phyloP scores from a whole-genome alignment of 495 filamentous ascomycete genomes.

The Cenococcum geophilum region DNA sequence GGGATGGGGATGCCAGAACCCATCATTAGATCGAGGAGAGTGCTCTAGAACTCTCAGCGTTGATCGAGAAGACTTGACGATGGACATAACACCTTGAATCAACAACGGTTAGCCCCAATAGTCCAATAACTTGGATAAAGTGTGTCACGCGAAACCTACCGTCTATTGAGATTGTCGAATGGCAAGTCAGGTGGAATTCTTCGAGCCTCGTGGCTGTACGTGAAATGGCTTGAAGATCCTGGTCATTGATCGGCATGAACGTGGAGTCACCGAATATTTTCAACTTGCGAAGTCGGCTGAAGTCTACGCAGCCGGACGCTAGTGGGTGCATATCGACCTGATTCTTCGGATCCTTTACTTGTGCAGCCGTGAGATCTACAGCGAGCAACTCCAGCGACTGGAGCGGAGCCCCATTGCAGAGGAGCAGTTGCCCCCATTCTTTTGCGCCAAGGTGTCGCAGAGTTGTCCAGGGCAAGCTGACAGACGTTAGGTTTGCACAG shows the following conservation, averaged over 20 bases:
- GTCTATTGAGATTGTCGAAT: constrained; percentile 46
- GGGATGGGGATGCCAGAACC: constrained; percentile 45
- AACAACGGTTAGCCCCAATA: neutral
- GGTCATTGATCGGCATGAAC: constrained; percentile 47
- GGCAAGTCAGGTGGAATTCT: constrained; percentile 48
- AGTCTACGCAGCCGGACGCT: constrained; percentile 38
- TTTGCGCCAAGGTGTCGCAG: constrained; percentile 42
- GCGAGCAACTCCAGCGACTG: constrained; percentile 47
- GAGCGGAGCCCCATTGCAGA: constrained; percentile 34
- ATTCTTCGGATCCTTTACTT: constrained; percentile 32
- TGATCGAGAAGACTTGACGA: constrained; percentile 43
- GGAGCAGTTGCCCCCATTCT: constrained; percentile 45
- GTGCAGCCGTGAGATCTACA: constrained; percentile 41
- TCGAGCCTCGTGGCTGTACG: constrained; percentile 47
- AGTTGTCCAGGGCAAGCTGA: constrained; percentile 49
- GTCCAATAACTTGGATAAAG: neutral
- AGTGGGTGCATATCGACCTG: constrained; percentile 34
- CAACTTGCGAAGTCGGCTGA: constrained; percentile 43
- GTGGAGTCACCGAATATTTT: constrained; percentile 51
- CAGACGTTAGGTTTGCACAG: constrained; percentile 41
- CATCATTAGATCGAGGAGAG: constrained; percentile 45
- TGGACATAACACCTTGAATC: constrained; percentile 41
- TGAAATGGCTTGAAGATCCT: constrained; percentile 45
- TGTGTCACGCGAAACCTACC: constrained; percentile 15
- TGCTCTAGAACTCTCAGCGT: constrained; percentile 50